phyloP scores from a whole-genome alignment of 2,329 filamentous ascomycete species.

The Parascedosporium putredinis region DNA sequence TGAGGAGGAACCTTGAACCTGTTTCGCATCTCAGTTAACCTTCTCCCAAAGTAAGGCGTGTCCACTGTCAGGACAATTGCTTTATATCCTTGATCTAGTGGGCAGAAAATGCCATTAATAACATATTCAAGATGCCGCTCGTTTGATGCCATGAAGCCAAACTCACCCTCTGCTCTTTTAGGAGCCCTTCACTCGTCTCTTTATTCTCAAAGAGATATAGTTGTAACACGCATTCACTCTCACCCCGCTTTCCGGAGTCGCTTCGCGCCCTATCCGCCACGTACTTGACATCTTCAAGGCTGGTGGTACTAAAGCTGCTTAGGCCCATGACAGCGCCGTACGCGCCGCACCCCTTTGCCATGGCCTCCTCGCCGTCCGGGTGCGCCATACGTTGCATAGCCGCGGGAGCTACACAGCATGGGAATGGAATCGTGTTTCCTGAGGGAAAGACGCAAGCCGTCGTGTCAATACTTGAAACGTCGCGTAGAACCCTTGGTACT shows the following conservation, averaged over 20 bases:
- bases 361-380: conserved; percentile 38
- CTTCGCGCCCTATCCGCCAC: conserved; percentile 7
- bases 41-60: conserved; percentile 14
- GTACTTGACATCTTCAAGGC: conserved; percentile 14
- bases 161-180: conserved; percentile 8
- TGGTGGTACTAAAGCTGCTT: conserved; percentile 16
- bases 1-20: conserved; percentile 13
- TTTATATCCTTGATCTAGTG: conserved; percentile 14
- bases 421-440: conserved; percentile 27
- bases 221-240: conserved; percentile 15
- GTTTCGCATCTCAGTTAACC: conserved; percentile 16
- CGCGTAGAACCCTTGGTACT: conserved; percentile 22
- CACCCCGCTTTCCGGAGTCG: not conserved
- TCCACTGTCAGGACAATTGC: conserved; percentile 19
- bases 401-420: conserved; percentile 42
- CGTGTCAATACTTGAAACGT: conserved; percentile 16
- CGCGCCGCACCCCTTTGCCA: conserved; percentile 30
- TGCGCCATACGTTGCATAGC: conserved; percentile 45
- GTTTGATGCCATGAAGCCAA: no score
- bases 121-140: not conserved
- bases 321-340: conserved; percentile 12
- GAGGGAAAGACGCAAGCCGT: conserved; percentile 13
- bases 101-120: not conserved
- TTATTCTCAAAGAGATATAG: conserved; percentile 16
- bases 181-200: conserved; percentile 14